Percentiles rank a stretch among this genome's conserved stretches.
Evolutionary conservation across 2,329 filamentous ascomycete genomes (phyloP).

Genomic region (Fusarium phyllophilum): DNA sequence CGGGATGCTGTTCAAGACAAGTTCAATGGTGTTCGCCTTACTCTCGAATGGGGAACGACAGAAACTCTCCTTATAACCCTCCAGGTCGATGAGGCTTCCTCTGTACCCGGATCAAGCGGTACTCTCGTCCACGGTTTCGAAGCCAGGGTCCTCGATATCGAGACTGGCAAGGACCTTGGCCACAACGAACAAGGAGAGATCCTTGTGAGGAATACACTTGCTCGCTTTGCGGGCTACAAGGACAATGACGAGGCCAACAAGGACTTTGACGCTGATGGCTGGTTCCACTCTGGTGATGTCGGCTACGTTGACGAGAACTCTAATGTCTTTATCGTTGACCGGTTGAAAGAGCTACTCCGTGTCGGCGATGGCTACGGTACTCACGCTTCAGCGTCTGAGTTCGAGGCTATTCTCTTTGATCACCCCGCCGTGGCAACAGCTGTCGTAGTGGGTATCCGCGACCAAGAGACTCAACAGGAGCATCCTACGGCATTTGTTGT

Average conservation of each 20-base stretch:
- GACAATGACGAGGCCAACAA: not conserved
- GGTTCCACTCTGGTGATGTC: not conserved
- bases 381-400: not conserved
- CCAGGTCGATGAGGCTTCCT: not conserved
- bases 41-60: not conserved
- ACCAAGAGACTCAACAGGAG: not conserved
- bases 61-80: not conserved
- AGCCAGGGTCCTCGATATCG: not conserved
- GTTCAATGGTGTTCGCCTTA: not conserved
- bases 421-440: not conserved
- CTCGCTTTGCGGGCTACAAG: not conserved
- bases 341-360: not conserved
- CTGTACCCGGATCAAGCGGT: not conserved
- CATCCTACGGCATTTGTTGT: not conserved
- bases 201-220: not conserved
- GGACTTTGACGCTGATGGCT: not conserved
- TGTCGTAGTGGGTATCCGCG: not conserved
- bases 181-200: not conserved
- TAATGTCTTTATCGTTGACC: not conserved
- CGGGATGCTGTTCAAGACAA: not conserved
- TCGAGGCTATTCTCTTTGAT: not conserved
- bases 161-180: not conserved
- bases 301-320: not conserved
- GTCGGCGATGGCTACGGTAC: not conserved
- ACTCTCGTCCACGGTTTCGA: not conserved